A percentile compares a stretch with the other conserved stretches of the same genome.
phyloP scores from a whole-genome alignment of 2,329 filamentous ascomycete genomes.

The Venturia oleaginea region DNA sequence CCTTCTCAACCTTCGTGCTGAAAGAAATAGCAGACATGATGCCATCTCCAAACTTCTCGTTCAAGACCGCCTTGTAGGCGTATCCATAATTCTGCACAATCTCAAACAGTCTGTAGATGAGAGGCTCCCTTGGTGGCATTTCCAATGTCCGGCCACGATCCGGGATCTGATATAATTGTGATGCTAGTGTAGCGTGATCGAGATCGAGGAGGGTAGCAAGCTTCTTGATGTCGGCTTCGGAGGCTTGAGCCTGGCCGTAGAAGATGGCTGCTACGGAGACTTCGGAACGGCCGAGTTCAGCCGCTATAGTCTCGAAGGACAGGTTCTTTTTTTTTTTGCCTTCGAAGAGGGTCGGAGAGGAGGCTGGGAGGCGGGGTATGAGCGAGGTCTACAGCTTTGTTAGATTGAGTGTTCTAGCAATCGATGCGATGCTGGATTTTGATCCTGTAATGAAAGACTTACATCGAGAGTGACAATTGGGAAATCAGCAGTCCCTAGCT shows the following conservation, averaged over 20 bases:
- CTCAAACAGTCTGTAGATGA: slow-evolving; percentile 88
- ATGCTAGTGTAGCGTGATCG: slow-evolving; percentile 45
- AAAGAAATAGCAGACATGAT: slow-evolving; percentile 97
- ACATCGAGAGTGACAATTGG: slow-evolving; percentile 11
- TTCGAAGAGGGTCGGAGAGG: slow-evolving; percentile 65
- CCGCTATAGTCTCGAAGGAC: slow-evolving; percentile 69
- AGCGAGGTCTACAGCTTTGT: slow-evolving; percentile 47
- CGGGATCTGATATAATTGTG: slow-evolving; percentile 57
- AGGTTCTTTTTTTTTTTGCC: slow-evolving; percentile 70
- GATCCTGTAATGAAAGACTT: not conserved
- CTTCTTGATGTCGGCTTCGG: slow-evolving; percentile 57
- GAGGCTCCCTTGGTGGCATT: slow-evolving; percentile 75
- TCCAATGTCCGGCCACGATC: slow-evolving; percentile 71
- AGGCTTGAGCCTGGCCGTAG: slow-evolving; percentile 76
- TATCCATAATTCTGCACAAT: slow-evolving; percentile 96
- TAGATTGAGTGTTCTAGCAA: not conserved
- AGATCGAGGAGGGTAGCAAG: slow-evolving; percentile 59
- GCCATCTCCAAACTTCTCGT: slow-evolving; percentile 73
- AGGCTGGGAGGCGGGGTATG: slow-evolving; percentile 58
- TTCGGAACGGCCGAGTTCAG: slow-evolving; percentile 66
- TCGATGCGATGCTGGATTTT: not conserved
- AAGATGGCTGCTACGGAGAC: slow-evolving; percentile 82
- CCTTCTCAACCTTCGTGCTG: slow-evolving; percentile 85
- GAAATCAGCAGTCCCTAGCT: slow-evolving; percentile 9
- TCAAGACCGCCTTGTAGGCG: slow-evolving; percentile 87